Evolutionary conservation across 768 basidiomycete species (phyloP), one percentile per base, ranked within the genome.

Genomic region (Tylopilus rubrobrunneus): DNA sequence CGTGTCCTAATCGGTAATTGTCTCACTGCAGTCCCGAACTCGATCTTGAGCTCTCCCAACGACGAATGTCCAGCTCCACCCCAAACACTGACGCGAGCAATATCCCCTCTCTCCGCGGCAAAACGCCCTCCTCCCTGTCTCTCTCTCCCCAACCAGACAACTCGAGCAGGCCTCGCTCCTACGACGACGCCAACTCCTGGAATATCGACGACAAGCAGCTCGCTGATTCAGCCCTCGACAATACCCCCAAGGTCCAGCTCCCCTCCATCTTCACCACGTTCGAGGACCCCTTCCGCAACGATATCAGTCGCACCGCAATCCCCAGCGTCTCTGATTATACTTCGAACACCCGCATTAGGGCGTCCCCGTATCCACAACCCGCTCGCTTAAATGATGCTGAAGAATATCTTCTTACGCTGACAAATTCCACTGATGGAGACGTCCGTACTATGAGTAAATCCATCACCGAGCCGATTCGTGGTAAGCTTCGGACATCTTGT

Each of bases 31-130:
- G 75, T 63, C 62, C 73, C 55, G 73, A 78, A 44, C 61, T 76
- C 56, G 82, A 79, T 68, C 63, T 81, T 58, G 82, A 82, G 70
- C 83, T 86, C 44, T 31, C 64, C 55, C 58, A 58, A 52, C 79
- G 88, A 65, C 85, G 87, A 65, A 89, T 91, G 89, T 89, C 89
- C 70, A 78, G 79, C 67, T 87, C 86, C 58, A 84, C 83, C 48
- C 78, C 84, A 37, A 86, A 87, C 72, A 75, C 71, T 3, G 87
- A 89, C 71, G 33, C 65, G 2, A 79, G 76, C 72, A 79, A 75
- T 67, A 72, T 77, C 55, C 74, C 79, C 57, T 84, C 84, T 42
- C 74, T 80, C 48, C 75, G 73, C 9, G 85, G 87, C 62, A 88
- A 85, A 65, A 83, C 80, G 53, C 70, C 19, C 19, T 19, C 76